Base-by-base conservation (phyloP, 2,329 filamentous ascomycete genomes). In the Capronia epimyces region DNA sequence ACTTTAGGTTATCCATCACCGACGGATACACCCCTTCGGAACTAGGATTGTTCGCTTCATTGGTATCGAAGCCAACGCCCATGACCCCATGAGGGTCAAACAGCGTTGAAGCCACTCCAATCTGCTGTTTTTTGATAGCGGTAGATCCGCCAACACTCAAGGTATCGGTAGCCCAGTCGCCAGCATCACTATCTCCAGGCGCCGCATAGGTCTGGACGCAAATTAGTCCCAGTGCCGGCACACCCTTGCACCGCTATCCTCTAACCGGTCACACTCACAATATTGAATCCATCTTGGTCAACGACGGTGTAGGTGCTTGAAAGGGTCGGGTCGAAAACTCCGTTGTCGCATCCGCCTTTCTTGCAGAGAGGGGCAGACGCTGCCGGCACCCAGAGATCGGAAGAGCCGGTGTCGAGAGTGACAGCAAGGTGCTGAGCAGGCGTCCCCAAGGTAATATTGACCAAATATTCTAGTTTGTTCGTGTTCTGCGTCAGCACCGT, bases 361-460 rank as follows among this genome's bases (percentile, higher is more conserved):
- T 49, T 32, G 48, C 57, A 59, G 24, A 50, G 40, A 27, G 21
- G 13, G 16, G 29, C 46, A 21, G 44, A 53, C 16, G 46, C n/a
- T 49, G 45, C 43, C n/a, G 52, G 55, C 18, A 58, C 43, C 51
- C 53, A 58, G 4, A 55, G 49, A 31, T 60, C 55, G 5, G 52
- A 55, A 6, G 49, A 53, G 7, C 56, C 56, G 9, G 58, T 60
- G 43, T 60, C 58, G 13, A 60, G 27, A 8, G 50, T 50, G 20
- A 60, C 44, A 1, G 21, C 37, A 31, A 59, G 41, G 20, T 29
- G 15, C 44, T 60, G 58, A 31, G 58, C 49, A 18, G 58, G 58
- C 9, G 50, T 60, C 18, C 58, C 56, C n/a, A 60, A 36, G 12
- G 49, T 56, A 36, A 60, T 36, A 29, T 60, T 57, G 41, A 60